Base-by-base conservation (phyloP, 2,329 filamentous ascomycete species). In the Metarhizium guizhouense region DNA sequence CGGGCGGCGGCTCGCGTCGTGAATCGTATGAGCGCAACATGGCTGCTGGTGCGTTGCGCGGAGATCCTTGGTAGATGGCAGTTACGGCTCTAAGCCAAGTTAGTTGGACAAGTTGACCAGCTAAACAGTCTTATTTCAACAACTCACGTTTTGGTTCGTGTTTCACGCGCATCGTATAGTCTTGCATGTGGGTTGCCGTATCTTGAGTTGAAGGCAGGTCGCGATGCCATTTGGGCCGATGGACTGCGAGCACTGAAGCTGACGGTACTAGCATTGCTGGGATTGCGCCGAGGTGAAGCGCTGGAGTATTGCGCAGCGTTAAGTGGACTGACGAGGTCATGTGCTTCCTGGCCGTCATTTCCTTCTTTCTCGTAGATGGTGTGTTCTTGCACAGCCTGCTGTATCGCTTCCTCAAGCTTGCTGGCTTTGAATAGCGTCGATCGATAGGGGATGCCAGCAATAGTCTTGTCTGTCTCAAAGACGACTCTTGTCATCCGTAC, bases 381-480 rank as follows among this genome's bases (percentile, higher is more conserved):
- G 68, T 92, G 86, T 66, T 95, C 89, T 57, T 87, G 78, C 6
- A 97, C 93, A 61, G 88, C 91, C 63, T 95, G 88, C 67, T 84
- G 85, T 64, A 97, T 97, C 2, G 92, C 93, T 63, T 96, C 90
- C 70, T 99, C 93, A 50, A 99, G 78, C 70, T 90, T 93, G 45
- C 90, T 96, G 11, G 94, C 94, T 73, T 99, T 99, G 82, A 97
- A 99, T 32, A 99, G 74, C 0, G 94, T 99, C 5, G 89, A 90
- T 40, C 91, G 86, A 68, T 95, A 96, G 0, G 94, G 94, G 57
- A 99, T 96, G 11, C 94, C 94, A 38, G 89, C 90, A 63, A 99
- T 88, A 4, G 93, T 97, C 77, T 99, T 99, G 75, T 99, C 94
- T 5, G 94, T 97, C 74, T 97, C 88, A 65, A 99, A 99, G 2